A percentile compares a stretch with the other conserved stretches of the same genome.
phyloP scores from a whole-genome alignment of 345 rosid species.

The Carallia pectinifolia region DNA sequence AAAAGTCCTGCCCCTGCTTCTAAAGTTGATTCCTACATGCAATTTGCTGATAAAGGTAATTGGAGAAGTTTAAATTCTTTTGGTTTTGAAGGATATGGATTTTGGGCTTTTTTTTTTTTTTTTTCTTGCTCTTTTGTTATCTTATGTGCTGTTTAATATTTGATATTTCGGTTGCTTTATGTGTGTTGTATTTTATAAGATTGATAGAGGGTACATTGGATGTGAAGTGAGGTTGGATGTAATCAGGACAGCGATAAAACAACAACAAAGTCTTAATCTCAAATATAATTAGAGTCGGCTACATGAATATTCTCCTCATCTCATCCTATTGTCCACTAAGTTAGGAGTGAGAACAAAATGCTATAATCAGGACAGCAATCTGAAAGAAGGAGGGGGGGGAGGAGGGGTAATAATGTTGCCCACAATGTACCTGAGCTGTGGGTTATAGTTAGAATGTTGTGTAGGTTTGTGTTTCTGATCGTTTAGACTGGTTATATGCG shows the following conservation, averaged over 20 bases:
- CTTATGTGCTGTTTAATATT: background rate
- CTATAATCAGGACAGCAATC: background rate
- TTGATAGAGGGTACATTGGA: background rate
- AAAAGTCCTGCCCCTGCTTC: constrained; percentile 61
- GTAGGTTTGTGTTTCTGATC: background rate
- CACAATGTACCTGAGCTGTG: background rate
- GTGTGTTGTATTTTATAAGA: background rate
- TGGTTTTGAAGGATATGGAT: constrained; percentile 6
- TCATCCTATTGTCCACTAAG: no score
- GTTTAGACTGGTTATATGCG: background rate
- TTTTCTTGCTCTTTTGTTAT: background rate
- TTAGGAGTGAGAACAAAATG: no score
- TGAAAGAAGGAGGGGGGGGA: background rate
- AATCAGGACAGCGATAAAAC: background rate
- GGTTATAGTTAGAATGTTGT: background rate
- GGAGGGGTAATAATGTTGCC: background rate
- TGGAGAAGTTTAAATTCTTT: background rate
- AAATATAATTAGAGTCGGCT: no score
- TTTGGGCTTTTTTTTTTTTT: background rate
- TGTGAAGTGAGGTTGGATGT: background rate
- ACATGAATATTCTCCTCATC: no score
- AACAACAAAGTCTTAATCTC: no score
- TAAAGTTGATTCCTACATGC: constrained; percentile 89
- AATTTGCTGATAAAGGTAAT: constrained; percentile 89
- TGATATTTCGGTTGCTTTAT: constrained; percentile 1